These are phyloP conservation scores for Phytophthora crassamura DNA, from an alignment of 352 stramenopile genomes.

Conservation along the genomic window DNA sequence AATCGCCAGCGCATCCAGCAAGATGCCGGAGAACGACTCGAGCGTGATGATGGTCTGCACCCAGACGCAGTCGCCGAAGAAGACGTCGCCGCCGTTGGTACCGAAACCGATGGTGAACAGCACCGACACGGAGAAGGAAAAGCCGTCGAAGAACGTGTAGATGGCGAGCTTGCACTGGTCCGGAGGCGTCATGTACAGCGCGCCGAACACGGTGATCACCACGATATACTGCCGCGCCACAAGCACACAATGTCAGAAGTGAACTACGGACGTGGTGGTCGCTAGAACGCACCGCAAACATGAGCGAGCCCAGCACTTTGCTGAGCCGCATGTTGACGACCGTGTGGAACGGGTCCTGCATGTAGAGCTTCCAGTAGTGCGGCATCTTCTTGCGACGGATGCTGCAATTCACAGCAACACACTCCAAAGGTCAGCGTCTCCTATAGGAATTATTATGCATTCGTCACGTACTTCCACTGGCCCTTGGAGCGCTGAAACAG, in stretches of 20 bases:
- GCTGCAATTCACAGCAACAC: conserved; percentile 36
- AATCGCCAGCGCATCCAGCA: conserved; percentile 94
- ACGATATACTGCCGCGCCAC: conserved; percentile 59
- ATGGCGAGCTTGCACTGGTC: conserved; percentile 75
- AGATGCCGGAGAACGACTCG: conserved; percentile 91
- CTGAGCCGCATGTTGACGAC: conserved; percentile 83
- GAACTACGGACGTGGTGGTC: conserved; percentile 12
- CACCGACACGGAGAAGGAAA: conserved; percentile 84
- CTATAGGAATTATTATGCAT: conserved; percentile 2
- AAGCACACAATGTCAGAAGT: conserved; percentile 12
- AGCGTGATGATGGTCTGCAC: conserved; percentile 93
- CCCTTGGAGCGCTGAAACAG: conserved; percentile 73
- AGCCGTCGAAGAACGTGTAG: conserved; percentile 71
- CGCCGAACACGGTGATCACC: conserved; percentile 68
- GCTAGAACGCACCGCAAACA: conserved; percentile 38
- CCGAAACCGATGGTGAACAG: conserved; percentile 86
- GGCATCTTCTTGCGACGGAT: conserved; percentile 81
- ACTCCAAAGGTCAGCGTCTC: conserved; percentile 13
- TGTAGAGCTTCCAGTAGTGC: conserved; percentile 85
- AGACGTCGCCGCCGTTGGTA: conserved; percentile 79
- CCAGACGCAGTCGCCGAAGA: conserved; percentile 93
- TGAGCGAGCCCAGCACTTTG: conserved; percentile 67
- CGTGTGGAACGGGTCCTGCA: conserved; percentile 86
- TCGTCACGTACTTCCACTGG: conserved; percentile 74
- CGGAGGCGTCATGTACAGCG: conserved; percentile 80